Evolutionary conservation across 1,139 yeast species (phyloP).

Genomic region (Nadsonia commutata): DNA sequence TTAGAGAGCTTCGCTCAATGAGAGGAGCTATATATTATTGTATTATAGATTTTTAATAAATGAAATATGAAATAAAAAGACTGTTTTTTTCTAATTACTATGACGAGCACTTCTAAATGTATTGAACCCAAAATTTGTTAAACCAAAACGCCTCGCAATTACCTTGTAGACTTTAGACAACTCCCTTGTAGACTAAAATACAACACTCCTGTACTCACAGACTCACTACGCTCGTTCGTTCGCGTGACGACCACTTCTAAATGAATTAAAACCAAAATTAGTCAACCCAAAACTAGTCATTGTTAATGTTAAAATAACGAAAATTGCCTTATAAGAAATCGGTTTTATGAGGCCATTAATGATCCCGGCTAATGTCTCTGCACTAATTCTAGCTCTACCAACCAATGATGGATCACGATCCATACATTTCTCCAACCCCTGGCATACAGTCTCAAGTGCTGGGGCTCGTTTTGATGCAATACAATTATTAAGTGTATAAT

Average conservation of each 20-base stretch:
- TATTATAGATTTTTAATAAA: too few species aligned
- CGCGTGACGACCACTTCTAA: constrained; percentile 17
- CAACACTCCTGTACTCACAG: too few species aligned
- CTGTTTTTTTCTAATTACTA: too few species aligned
- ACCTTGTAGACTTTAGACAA: too few species aligned
- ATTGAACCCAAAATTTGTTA: constrained; percentile 25
- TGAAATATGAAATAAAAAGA: too few species aligned
- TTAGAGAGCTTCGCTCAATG: too few species aligned
- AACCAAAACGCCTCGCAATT: too few species aligned
- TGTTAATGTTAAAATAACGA: constrained; percentile 30
- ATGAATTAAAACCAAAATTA: constrained; percentile 24
- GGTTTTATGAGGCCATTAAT: constrained; percentile 65
- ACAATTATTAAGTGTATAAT: constrained; percentile 63
- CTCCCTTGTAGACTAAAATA: too few species aligned
- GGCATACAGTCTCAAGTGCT: constrained; percentile 59
- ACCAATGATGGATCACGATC: constrained; percentile 65
- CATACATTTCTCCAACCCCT: constrained; percentile 74
- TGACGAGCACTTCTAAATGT: constrained; percentile 17
- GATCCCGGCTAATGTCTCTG: constrained; percentile 71
- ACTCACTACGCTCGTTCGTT: too few species aligned
- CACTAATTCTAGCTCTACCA: constrained; percentile 65
- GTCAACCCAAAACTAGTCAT: constrained; percentile 29
- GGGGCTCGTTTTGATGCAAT: constrained; percentile 40
- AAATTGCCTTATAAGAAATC: constrained; percentile 59
- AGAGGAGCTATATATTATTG: too few species aligned